phyloP scores from a whole-genome alignment of 495 filamentous ascomycete species.

The Aspergillus biplanus region DNA sequence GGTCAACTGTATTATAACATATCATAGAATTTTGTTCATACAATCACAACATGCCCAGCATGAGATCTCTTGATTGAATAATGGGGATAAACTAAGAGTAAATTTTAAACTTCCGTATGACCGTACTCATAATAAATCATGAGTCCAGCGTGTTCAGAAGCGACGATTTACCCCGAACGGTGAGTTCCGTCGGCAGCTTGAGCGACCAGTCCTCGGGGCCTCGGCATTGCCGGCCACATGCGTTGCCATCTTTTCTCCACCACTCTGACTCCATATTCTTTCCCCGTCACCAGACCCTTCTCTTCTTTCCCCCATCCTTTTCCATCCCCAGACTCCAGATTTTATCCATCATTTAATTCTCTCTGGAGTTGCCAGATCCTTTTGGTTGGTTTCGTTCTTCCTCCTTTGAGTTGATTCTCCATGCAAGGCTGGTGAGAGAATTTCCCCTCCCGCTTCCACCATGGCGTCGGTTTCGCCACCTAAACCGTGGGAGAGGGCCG shows the following conservation, averaged over 20 bases:
- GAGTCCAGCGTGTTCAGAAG: too few relatives aligned
- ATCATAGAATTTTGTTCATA: neutral
- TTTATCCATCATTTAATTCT: conserved; percentile 15
- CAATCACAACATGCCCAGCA: neutral
- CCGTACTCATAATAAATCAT: neutral
- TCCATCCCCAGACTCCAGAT: conserved; percentile 20
- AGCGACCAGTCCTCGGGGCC: conserved; percentile 13
- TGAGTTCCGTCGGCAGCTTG: conserved; percentile 16
- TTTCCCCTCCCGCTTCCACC: conserved; percentile 27
- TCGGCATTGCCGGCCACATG: conserved; percentile 24
- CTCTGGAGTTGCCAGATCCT: conserved; percentile 7
- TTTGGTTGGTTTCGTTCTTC: conserved; percentile 1
- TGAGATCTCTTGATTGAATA: neutral
- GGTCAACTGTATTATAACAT: neutral
- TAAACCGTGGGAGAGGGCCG: conserved; percentile 91
- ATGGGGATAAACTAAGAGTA: neutral
- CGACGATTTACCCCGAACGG: neutral
- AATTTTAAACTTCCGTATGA: neutral
- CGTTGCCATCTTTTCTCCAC: conserved; percentile 15
- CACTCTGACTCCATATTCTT: conserved; percentile 18
- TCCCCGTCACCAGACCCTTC: conserved; percentile 7
- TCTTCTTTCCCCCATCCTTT: conserved; percentile 19
- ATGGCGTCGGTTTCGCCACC: conserved; percentile 77
- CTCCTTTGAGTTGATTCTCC: conserved; percentile 21
- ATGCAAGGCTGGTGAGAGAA: conserved; percentile 40